Conservation (phyloP, 2,329 filamentous ascomycete genomes). For the Beauveria brongniartii region DNA sequence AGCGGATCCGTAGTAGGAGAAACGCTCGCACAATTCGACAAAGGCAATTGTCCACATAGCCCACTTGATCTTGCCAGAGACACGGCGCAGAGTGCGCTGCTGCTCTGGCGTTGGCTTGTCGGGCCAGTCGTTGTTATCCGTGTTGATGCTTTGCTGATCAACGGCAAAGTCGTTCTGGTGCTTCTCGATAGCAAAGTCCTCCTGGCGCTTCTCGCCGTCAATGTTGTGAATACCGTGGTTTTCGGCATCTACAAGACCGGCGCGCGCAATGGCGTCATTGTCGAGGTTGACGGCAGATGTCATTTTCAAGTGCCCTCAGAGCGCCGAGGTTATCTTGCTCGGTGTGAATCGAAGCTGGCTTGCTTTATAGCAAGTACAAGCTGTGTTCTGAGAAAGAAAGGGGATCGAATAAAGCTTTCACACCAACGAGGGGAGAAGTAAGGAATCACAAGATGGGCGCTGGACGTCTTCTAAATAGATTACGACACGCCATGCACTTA, state of each 20-base stretch:
- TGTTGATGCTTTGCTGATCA: conserved; percentile 18
- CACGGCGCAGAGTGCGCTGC: conserved; percentile 49
- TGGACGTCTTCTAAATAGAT: conserved; percentile 1
- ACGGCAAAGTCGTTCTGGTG: conserved; percentile 12
- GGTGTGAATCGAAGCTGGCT: neutral
- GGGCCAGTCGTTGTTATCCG: conserved; percentile 24
- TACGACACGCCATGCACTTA: neutral
- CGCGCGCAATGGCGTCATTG: conserved; percentile 27
- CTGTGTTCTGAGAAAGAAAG: neutral
- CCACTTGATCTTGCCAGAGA: conserved; percentile 58
- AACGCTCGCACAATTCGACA: conserved; percentile 68
- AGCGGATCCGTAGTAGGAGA: conserved; percentile 68
- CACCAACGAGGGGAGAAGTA: neutral
- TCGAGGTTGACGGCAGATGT: conserved; percentile 28
- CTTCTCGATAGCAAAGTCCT: conserved; percentile 21
- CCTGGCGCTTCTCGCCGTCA: conserved; percentile 16
- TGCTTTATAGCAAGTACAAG: neutral
- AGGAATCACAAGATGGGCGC: neutral
- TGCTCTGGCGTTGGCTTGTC: conserved; percentile 54
- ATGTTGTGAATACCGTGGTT: conserved; percentile 20
- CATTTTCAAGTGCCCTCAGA: conserved; percentile 20
- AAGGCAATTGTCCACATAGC: conserved; percentile 62
- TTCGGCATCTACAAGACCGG: conserved; percentile 30
- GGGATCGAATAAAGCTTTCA: neutral
- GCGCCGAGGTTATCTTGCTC: neutral